Evolutionary conservation across 2,329 filamentous ascomycete genomes (phyloP), one percentile per base, ranked within the genome.

Genomic region (Trichoderma sp.): DNA sequence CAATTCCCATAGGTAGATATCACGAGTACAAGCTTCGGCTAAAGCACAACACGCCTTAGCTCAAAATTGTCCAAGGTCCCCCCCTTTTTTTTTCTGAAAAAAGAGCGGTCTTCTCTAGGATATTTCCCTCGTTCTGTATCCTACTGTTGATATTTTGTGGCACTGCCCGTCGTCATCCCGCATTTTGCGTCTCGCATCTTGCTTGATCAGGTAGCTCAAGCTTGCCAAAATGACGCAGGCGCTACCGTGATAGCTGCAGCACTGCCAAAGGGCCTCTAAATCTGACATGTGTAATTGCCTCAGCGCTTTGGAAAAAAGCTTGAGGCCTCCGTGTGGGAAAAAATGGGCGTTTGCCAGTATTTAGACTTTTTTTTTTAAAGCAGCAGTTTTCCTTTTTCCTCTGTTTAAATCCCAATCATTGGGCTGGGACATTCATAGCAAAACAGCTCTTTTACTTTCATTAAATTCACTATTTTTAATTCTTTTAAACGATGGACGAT

Each of bases 211-310:
- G 43, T 58, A 30, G 21, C 11, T 32, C 32, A 14, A 51, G n/a
- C 52, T 65, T 65, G 39, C 39, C 39, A 43, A 69, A 69, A 69
- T 69, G 30, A 54, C 67, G 59, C 67, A 63, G 24, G 51, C 61
- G 51, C 51, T 30, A 68, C 59, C 32, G 11, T 34, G 32, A 30
- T 26, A 65, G 24, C 32, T 32, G 13, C 54, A 55, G 51, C 14
- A 18, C 24, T 39, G 11, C 16, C 28, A 51, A 51, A 51, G 5
- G 18, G 46, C 21, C 21, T 60, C 26, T 51, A 51, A 46, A 13
- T 34, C 59, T 10, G 52, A 28, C 13, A 46, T 61, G 51, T 68
- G 60, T 69, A 69, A 69, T 69, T 69, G 30, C 59, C 59, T 54
- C 59, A 64, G 30, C 59, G 4, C 52, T 37, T 64, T 37, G 16